Evolutionary conservation across 306 rosid species (phyloP).

Genomic region (Vigna reflexopilosa): DNA sequence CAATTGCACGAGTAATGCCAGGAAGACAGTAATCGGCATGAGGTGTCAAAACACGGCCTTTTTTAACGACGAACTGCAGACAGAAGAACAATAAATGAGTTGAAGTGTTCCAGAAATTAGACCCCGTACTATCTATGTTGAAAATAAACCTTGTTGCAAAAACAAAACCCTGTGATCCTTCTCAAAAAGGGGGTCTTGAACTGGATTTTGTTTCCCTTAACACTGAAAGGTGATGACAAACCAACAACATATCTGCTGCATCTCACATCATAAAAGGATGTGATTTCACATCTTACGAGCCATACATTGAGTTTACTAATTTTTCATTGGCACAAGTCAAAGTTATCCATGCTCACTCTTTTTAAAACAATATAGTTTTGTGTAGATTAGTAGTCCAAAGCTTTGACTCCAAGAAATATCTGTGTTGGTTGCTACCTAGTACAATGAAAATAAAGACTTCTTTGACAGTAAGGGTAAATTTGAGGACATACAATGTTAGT

Average conservation of each 20-base stretch:
- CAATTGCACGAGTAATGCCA: conserved; percentile 86
- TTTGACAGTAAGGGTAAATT: conserved; percentile 28
- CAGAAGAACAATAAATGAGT: conserved; percentile 31
- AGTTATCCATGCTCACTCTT: background rate
- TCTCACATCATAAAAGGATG: no score
- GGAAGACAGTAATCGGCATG: conserved; percentile 94
- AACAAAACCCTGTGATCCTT: conserved; percentile 1
- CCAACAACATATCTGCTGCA: background rate
- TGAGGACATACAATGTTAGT: conserved; percentile 75
- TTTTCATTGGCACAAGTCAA: conserved; percentile 10
- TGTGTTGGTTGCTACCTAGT: background rate
- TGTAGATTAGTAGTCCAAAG: background rate
- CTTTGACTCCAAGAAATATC: conserved; percentile 13
- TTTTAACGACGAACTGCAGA: conserved; percentile 81
- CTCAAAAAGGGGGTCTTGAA: conserved; percentile 8
- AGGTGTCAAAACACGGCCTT: conserved; percentile 74
- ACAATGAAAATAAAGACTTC: conserved; percentile 1
- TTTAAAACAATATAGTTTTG: background rate
- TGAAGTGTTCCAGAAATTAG: background rate
- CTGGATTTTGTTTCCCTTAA: background rate
- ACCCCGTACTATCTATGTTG: conserved; percentile 10
- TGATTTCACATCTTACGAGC: conserved; percentile 14
- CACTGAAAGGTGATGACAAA: conserved; percentile 5
- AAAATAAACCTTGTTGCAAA: background rate
- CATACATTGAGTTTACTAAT: conserved; percentile 1